Percentiles rank a stretch among this genome's conserved stretches.
Evolutionary conservation across 495 filamentous ascomycete species (phyloP).

Genomic region (Pseudomonodictys pantanalensis): DNA sequence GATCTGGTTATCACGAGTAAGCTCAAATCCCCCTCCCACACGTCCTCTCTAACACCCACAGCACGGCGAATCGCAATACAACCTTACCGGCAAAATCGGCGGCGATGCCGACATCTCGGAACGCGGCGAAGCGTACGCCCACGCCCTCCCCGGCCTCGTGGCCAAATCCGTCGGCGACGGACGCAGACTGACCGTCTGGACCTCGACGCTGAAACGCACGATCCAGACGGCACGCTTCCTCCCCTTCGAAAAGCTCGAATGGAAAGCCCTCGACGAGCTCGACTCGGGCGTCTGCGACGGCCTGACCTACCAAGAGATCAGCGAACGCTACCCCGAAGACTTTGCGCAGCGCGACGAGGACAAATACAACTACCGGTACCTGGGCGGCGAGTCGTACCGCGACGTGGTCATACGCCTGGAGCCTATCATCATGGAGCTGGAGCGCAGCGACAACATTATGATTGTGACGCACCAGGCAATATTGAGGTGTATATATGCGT

Average conservation of each 20-base stretch:
- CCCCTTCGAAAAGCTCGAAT: conserved; percentile 87
- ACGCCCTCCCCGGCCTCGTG: conserved; percentile 75
- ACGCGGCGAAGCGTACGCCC: conserved; percentile 84
- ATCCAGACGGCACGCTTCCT: conserved; percentile 86
- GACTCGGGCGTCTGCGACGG: conserved; percentile 96
- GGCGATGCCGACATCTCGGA: conserved; percentile 83
- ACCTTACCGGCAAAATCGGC: conserved; percentile 82
- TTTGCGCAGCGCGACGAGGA: conserved; percentile 93
- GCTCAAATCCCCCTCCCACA: conserved; percentile 35
- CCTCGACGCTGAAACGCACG: conserved; percentile 88
- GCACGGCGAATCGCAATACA: conserved; percentile 93
- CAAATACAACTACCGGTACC: conserved; percentile 98
- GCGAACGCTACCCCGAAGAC: conserved; percentile 85
- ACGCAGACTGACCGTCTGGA: conserved; percentile 91
- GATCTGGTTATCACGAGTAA: conserved; percentile 92
- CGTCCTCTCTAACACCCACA: conserved; percentile 41
- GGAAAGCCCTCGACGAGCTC: conserved; percentile 97
- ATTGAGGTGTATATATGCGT: conserved; percentile 93
- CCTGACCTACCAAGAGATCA: conserved; percentile 91
- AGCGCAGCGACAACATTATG: conserved; percentile 91
- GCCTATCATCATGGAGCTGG: conserved; percentile 98
- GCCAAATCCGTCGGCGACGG: conserved; percentile 74
- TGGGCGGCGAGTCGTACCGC: conserved; percentile 93
- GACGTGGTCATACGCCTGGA: conserved; percentile 97
- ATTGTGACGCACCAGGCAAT: conserved; percentile 98